Base-by-base conservation (phyloP, 331 rosid species). In the Rosa hybrid region DNA sequence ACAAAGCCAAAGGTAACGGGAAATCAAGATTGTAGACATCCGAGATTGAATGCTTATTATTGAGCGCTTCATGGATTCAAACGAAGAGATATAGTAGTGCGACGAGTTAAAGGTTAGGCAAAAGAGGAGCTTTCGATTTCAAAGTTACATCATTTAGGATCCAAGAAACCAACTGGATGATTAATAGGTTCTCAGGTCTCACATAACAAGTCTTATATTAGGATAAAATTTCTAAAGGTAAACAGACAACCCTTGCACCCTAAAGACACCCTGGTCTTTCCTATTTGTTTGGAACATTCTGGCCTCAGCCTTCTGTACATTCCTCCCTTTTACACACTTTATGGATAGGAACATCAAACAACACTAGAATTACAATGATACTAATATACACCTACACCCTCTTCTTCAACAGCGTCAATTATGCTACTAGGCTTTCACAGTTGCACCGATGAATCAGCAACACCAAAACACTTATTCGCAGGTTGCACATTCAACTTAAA, bases 281-380 rank as follows among this genome's bases (percentile, higher is more conserved):
- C 75, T 68, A 68, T 75, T 80, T 77, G 67, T 77, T 80, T 82
- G 54, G 69, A 76, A 84, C 75, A 71, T 78, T 68, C 44, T 70
- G 27, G 64, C 82, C 83, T 79, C 70, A 51, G 78, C 82, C 84
- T 86, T 34, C 91, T 88, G 86, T 84, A 90, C 88, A 85, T 79
- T 44, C 71, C 86, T 6, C 77, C 34, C 76, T 74, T 75, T 48
- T 46, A 75, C 74, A 84, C 80, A 80, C 75, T 69, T 70, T 49
- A 70, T 41, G 54, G 54, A 44, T 44, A 38, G 51, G 12, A 14
- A 77, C 65, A 77, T 57, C 79, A 64, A 77, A 34, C 73, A 64
- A 49, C 42, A 45, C 25, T 20, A 49, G 7, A 77, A 27, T 69
- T 79, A 76, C 86, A 82, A 57, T 18, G 81, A 78, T 70, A 78